A percentile compares a stretch with the other conserved stretches of the same genome.
Evolutionary conservation across 176 grass and related monocot genomes (phyloP).

Genomic region (Avena insularis): DNA sequence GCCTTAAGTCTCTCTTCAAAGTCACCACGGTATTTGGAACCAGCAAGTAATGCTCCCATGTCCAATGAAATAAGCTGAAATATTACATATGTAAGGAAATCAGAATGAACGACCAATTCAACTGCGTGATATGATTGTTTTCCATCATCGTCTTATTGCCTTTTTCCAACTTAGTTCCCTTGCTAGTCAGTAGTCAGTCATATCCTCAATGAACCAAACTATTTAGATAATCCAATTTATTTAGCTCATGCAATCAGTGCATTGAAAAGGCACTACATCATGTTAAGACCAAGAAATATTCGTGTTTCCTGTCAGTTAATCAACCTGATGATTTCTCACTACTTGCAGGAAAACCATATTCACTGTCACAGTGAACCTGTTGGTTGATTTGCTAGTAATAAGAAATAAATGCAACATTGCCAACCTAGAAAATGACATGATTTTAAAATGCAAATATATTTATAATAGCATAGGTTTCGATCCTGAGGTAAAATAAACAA

Average conservation of each 20-base stretch:
- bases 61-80: conserved; percentile 92
- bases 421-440: conserved; percentile 4
- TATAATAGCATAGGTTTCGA: conserved; percentile 13
- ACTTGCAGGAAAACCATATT: not conserved
- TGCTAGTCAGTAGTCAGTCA: not conserved
- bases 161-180: not conserved
- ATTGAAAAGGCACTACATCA: not conserved
- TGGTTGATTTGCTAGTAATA: not conserved
- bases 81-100: conserved; percentile 32
- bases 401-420: conserved; percentile 3
- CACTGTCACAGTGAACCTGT: conserved; percentile 2
- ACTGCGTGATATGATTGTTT: conserved; percentile 18
- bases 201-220: conserved; percentile 1
- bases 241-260: not conserved
- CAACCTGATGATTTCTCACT: conserved; percentile 8
- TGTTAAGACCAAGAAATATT: not conserved
- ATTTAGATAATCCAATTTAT: conserved; percentile 14
- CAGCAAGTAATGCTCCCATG: conserved; percentile 94
- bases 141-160: not conserved
- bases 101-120: conserved; percentile 13
- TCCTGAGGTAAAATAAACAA: conserved; percentile 19
- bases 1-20: conserved; percentile 96
- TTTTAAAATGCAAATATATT: not conserved
- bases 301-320: not conserved
- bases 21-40: conserved; percentile 84